Conservation (phyloP, 2,329 filamentous ascomycete genomes). For the Colletotrichum sp. region DNA sequence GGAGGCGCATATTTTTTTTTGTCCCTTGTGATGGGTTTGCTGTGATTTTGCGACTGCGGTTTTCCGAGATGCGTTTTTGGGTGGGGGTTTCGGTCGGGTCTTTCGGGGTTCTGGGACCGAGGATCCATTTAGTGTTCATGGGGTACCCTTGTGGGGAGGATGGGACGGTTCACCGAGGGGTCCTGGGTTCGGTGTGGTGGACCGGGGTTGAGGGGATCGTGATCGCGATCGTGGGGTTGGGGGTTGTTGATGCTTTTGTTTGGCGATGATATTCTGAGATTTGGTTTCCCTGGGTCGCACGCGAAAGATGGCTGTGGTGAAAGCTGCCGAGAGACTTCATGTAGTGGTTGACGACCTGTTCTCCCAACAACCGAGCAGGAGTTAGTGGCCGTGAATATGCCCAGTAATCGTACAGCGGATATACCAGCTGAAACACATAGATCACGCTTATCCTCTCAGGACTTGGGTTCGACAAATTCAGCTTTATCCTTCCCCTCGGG, state of each 20-base stretch:
- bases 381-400: neutral
- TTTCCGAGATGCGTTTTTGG: neutral
- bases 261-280: too few species aligned
- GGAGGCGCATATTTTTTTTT: neutral
- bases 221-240: neutral
- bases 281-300: too few species aligned
- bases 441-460: neutral
- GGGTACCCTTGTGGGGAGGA: neutral
- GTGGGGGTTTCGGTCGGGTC: neutral
- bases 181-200: neutral
- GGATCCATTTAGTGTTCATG: neutral
- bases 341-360: fast-evolving
- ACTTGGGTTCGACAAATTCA: neutral
- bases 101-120: neutral
- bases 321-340: neutral
- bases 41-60: neutral
- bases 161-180: neutral
- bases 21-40: neutral
- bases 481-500: too few species aligned
- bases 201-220: neutral
- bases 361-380: neutral
- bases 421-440: neutral
- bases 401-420: neutral
- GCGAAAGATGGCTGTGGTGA: too few species aligned
- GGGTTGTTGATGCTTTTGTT: fast-evolving